Conservation (phyloP, 129 eudicot species). For the Saussurea involucrata region DNA sequence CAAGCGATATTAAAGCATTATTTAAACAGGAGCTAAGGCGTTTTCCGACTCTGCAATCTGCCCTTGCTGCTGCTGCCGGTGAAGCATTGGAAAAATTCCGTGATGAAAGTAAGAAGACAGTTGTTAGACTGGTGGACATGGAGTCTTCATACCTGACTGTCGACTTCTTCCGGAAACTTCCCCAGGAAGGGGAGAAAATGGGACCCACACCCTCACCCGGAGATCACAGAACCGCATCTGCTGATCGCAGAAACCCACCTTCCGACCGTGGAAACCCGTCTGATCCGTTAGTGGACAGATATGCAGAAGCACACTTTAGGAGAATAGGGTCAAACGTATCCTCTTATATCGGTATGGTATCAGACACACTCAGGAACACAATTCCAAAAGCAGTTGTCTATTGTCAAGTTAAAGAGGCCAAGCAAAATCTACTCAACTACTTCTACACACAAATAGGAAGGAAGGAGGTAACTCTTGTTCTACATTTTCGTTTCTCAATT, state of each 20-base stretch:
- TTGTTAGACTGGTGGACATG: constrained; percentile 68
- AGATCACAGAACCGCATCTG: background rate
- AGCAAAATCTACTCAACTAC: constrained; percentile 54
- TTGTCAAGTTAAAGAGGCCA: constrained; percentile 78
- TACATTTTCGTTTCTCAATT: background rate
- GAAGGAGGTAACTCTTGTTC: constrained; percentile 49
- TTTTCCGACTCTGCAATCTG: constrained; percentile 63
- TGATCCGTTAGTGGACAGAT: constrained; percentile 41
- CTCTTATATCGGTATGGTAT: constrained; percentile 57
- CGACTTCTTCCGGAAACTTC: constrained; percentile 74
- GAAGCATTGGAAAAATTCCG: constrained; percentile 73
- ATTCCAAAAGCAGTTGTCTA: constrained; percentile 76
- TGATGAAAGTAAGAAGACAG: constrained; percentile 72
- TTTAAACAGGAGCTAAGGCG: constrained; percentile 62
- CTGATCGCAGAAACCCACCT: constrained; percentile 13
- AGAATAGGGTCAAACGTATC: constrained; percentile 78
- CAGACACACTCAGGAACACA: constrained; percentile 53
- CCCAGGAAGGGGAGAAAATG: constrained; percentile 56
- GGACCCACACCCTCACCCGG: background rate
- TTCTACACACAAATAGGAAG: constrained; percentile 69
- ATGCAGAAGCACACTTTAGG: constrained; percentile 61
- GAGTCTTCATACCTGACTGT: constrained; percentile 75
- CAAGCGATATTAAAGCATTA: background rate
- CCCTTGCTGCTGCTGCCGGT: constrained; percentile 59
- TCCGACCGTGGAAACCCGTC: constrained; percentile 18